Evolutionary conservation across 2,329 filamentous ascomycete species (phyloP).

Genomic region (Macrophomina pseudophaseolina): DNA sequence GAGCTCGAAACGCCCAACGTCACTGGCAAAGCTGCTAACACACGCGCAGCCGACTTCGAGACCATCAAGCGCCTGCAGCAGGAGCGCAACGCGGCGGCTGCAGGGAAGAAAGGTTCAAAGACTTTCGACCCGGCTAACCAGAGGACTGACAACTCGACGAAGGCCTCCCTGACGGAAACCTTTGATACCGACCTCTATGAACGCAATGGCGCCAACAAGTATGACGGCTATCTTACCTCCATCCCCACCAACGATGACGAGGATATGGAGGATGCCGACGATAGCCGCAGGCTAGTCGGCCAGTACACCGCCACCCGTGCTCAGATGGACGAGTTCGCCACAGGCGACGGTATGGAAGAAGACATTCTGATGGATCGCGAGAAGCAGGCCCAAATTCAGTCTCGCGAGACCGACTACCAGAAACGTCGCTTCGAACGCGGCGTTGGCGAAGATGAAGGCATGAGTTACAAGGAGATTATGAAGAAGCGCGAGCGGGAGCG

Average conservation of each 20-base stretch:
- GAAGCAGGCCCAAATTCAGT: constrained; percentile 86
- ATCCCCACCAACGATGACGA: constrained; percentile 82
- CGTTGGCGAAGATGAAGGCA: constrained; percentile 74
- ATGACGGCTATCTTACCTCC: constrained; percentile 87
- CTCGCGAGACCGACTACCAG: constrained; percentile 96
- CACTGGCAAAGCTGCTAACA: constrained; percentile 27
- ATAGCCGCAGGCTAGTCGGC: constrained; percentile 78
- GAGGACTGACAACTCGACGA: constrained; percentile 81
- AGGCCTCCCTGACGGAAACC: constrained; percentile 87
- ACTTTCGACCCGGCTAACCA: constrained; percentile 79
- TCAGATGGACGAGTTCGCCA: constrained; percentile 93
- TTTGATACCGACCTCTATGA: constrained; percentile 92
- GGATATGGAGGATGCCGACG: constrained; percentile 74
- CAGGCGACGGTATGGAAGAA: constrained; percentile 88
- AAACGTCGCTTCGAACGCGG: constrained; percentile 90
- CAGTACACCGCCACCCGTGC: constrained; percentile 94
- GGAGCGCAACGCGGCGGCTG: constrained; percentile 84
- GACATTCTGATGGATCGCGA: constrained; percentile 86
- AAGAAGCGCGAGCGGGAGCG: constrained; percentile 86
- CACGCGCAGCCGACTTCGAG: constrained; percentile 74
- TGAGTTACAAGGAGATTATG: constrained; percentile 91
- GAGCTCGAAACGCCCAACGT: constrained; percentile 17
- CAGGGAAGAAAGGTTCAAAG: constrained; percentile 79
- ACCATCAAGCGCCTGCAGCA: constrained; percentile 85
- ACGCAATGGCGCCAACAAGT: constrained; percentile 76